These are phyloP conservation scores for Rhodocollybia butyracea DNA, from an alignment of 768 basidiomycete genomes.

Conservation along the genomic window DNA sequence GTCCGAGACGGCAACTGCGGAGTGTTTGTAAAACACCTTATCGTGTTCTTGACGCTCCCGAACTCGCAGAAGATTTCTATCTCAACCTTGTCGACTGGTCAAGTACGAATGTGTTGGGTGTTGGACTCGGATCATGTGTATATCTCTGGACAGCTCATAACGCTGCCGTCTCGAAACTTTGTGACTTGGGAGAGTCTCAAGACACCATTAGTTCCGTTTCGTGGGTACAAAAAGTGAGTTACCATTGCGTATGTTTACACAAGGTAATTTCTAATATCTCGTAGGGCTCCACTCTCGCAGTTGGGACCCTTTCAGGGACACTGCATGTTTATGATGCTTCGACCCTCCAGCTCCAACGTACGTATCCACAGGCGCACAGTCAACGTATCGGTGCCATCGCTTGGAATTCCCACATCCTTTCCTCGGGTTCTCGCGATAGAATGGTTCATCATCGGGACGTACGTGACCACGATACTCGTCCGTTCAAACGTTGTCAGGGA, in stretches of 20 bases:
- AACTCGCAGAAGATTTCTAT: constrained; percentile 97
- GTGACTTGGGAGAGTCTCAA: constrained; percentile 64
- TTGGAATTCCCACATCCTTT: constrained; percentile 87
- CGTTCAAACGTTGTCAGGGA: constrained; percentile 69
- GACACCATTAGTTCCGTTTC: constrained; percentile 86
- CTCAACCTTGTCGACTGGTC: constrained; percentile 98
- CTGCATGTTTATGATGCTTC: constrained; percentile 93
- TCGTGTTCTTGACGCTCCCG: constrained; percentile 94
- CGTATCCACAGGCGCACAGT: constrained; percentile 79
- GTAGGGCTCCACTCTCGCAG: constrained; percentile 84
- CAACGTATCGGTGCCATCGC: constrained; percentile 92
- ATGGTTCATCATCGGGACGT: constrained; percentile 92
- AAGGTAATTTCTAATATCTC: background rate
- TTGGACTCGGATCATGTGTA: constrained; percentile 87
- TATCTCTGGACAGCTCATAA: constrained; percentile 98
- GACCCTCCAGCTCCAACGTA: constrained; percentile 69
- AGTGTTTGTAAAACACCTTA: constrained; percentile 93
- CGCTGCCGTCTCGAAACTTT: constrained; percentile 87
- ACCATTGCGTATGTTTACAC: background rate
- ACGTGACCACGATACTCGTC: constrained; percentile 59
- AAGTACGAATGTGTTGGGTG: constrained; percentile 90
- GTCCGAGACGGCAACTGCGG: constrained; percentile 76
- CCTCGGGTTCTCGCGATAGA: constrained; percentile 89
- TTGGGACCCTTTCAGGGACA: constrained; percentile 87
- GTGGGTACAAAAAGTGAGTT: constrained; percentile 77